Evolutionary conservation across 2,329 filamentous ascomycete genomes (phyloP), one percentile per base, ranked within the genome.

Genomic region (Claviceps arundinis): DNA sequence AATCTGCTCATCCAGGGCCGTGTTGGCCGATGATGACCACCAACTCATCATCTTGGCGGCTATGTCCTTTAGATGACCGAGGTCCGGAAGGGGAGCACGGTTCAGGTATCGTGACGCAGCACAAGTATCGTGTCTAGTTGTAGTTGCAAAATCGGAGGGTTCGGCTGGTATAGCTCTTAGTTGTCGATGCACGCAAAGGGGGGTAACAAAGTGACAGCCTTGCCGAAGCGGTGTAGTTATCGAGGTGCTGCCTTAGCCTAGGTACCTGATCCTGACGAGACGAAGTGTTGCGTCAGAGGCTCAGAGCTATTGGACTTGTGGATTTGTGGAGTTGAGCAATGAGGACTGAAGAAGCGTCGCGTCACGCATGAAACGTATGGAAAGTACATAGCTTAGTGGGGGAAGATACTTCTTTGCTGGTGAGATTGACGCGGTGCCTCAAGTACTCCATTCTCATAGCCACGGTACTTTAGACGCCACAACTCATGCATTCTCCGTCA

Each of bases 1-100:
- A 64, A 98, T 85, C 77, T 97, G 93, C 72, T 95, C 90, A 70
- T 98, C 93, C 70, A 98, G 78, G 71, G 89, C 89, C 65, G 85
- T 87, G 69, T 88, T 89, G 70, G 84, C 81, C 67, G 89, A 91
- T 60, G 86, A 87, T 67, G 95, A 97, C 91, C 91, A 98, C 77
- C 90, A 89, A 66, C 89, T 84, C 90, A 96, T 96, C 77, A 78
- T 85, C 49, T 58, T 64, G 64, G 48, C 46, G 40, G n/a, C 19
- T 22, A 19, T 30, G 9, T 45, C 17, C 30, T 22, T 45, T n/a
- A 16, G 5, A n/a, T 37, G 13, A 34, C 41, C n/a, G 17, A 14
- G 2, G 26, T 42, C 9, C 13, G 26, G 19, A 34, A 22, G n/a
- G 16, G 26, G 17, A n/a, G 30, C 48, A 37, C 43, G 24, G 43